Evolutionary conservation across 306 rosid species (phyloP).

Genomic region (Hippophae rhamnoides): DNA sequence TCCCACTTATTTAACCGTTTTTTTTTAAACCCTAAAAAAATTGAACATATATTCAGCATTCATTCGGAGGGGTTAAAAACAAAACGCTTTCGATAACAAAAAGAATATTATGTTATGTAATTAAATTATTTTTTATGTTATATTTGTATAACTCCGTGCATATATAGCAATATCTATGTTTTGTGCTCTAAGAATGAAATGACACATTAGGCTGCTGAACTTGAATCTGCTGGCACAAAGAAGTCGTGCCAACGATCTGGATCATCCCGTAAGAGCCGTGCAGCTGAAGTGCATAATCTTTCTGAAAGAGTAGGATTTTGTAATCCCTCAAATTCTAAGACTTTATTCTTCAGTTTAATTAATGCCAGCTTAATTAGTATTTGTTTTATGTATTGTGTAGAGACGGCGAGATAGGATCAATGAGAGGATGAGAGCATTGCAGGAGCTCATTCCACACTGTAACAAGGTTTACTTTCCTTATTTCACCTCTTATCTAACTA

Average conservation of each 20-base stretch:
- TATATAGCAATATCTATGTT: background rate
- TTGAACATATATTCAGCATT: too few species aligned
- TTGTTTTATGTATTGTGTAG: constrained; percentile 26
- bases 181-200: background rate
- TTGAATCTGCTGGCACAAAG: constrained; percentile 42
- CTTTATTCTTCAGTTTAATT: constrained; percentile 1
- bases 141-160: background rate
- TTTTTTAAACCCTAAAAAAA: too few species aligned
- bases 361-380: background rate
- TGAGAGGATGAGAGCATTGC: constrained; percentile 78
- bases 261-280: constrained; percentile 53
- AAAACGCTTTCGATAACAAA: too few species aligned
- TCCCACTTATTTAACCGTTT: too few species aligned
- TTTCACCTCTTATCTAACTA: too few species aligned
- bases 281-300: constrained; percentile 80
- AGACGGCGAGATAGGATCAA: constrained; percentile 88
- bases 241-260: constrained; percentile 44
- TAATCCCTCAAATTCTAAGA: background rate
- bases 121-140: background rate
- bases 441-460: constrained; percentile 83
- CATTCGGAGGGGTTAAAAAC: too few species aligned
- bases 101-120: too few species aligned
- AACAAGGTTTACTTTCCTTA: constrained; percentile 48
- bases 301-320: constrained; percentile 69
- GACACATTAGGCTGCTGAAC: constrained; percentile 43